phyloP scores from a whole-genome alignment of 129 eudicot genomes.

The Smallanthus sonchifolius region DNA sequence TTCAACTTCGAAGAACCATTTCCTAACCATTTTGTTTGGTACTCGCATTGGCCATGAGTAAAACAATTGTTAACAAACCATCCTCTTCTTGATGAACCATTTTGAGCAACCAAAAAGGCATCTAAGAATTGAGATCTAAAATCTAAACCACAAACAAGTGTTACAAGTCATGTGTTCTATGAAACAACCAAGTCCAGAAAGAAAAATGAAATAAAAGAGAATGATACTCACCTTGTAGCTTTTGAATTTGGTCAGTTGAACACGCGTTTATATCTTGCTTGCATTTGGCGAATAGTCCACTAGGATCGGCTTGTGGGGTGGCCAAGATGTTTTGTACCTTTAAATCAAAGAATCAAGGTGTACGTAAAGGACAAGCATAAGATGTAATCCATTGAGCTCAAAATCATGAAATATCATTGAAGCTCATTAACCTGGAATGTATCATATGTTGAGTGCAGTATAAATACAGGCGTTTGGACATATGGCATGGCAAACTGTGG shows the following conservation, averaged over 20 bases:
- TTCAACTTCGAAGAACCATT: constrained; percentile 21
- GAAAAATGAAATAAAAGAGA: background rate
- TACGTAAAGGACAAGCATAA: background rate
- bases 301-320: constrained; percentile 32
- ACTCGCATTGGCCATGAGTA: constrained; percentile 36
- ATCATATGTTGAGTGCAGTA: constrained; percentile 35
- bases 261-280: constrained; percentile 27
- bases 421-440: constrained; percentile 25
- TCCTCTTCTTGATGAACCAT: constrained; percentile 29
- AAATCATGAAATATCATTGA: background rate
- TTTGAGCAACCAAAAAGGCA: constrained; percentile 14
- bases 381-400: background rate
- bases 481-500: constrained; percentile 33
- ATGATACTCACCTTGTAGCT: constrained; percentile 21
- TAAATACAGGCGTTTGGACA: constrained; percentile 32
- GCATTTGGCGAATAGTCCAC: constrained; percentile 31
- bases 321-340: constrained; percentile 38
- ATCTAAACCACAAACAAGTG: constrained; percentile 17
- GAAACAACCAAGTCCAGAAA: background rate
- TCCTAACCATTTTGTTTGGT: constrained; percentile 32
- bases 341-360: background rate
- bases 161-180: background rate
- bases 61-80: constrained; percentile 44
- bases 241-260: constrained; percentile 22
- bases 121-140: constrained; percentile 31